Conservation (phyloP, 2,329 filamentous ascomycete genomes). For the Scopulariopsis brevicaulis region DNA sequence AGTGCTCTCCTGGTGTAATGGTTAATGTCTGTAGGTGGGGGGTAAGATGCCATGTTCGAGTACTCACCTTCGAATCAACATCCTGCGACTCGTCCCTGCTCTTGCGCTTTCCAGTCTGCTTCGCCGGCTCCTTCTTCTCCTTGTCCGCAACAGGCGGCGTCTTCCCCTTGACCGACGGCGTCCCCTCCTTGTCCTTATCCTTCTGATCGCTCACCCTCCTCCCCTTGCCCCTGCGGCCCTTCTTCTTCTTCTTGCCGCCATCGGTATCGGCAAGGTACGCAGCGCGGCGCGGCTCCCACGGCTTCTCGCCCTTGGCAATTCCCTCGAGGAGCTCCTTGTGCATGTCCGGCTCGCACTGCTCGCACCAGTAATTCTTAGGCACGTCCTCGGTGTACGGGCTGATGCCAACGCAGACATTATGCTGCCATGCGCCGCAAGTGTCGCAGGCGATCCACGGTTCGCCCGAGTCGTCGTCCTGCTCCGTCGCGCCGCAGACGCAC, state of each 20-base stretch:
- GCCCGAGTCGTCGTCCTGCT: conserved; percentile 74
- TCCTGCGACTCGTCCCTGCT: conserved; percentile 44
- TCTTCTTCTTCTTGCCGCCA: conserved; percentile 42
- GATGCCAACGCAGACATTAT: conserved; percentile 91
- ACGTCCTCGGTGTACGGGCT: conserved; percentile 66
- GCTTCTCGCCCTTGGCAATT: conserved; percentile 68
- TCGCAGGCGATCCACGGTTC: conserved; percentile 96
- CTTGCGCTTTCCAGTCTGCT: conserved; percentile 44
- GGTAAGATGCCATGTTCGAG: background rate
- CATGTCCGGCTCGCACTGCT: conserved; percentile 73
- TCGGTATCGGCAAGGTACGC: conserved; percentile 50
- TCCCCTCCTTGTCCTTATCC: conserved; percentile 8
- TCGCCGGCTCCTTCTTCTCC: conserved; percentile 30
- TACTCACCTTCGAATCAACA: conserved; percentile 34
- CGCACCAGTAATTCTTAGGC: conserved; percentile 83
- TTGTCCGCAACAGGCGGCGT: conserved; percentile 15
- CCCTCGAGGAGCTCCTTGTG: conserved; percentile 73
- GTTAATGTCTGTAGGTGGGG: background rate
- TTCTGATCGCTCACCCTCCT: conserved; percentile 56
- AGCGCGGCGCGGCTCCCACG: conserved; percentile 66
- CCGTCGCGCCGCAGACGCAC: conserved; percentile 83
- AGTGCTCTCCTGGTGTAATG: conserved; percentile 18
- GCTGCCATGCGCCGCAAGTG: conserved; percentile 86
- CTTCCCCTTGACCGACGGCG: conserved; percentile 8
- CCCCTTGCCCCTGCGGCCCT: conserved; percentile 50